Conservation (phyloP, 352 stramenopile species). For the Blastocystis sp. region DNA sequence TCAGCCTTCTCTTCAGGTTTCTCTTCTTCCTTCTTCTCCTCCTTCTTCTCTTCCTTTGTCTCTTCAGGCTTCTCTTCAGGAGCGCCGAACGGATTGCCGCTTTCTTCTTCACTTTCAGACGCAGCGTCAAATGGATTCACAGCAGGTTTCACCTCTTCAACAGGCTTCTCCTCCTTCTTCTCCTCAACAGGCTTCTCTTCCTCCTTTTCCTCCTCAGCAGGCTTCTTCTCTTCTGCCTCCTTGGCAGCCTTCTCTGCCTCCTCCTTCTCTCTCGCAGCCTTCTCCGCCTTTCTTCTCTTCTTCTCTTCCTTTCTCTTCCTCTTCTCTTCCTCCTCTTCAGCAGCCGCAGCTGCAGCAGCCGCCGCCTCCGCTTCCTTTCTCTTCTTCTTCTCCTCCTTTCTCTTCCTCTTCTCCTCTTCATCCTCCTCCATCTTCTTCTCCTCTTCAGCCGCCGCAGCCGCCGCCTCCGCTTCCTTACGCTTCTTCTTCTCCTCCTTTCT, state of each 20-base stretch:
- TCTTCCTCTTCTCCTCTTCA: constrained; percentile 26
- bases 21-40: background rate
- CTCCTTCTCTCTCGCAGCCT: constrained; percentile 3
- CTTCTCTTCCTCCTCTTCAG: background rate
- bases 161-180: background rate
- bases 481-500: constrained; percentile 18
- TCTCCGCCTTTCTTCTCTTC: background rate
- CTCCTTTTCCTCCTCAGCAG: background rate
- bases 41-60: background rate
- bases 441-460: constrained; percentile 28
- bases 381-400: background rate
- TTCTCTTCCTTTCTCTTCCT: constrained; percentile 49
- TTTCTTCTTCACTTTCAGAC: background rate
- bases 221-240: too few species aligned
- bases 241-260: background rate
- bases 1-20: background rate
- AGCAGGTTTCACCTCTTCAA: background rate
- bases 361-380: background rate
- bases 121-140: constrained; percentile 9
- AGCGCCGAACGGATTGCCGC: constrained; percentile 12
- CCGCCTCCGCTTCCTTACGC: background rate
- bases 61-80: background rate
- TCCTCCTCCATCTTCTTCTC: constrained; percentile 2
- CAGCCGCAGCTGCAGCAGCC: too few species aligned
- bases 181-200: background rate